Evolutionary conservation across 176 grass and related monocot genomes (phyloP).

Genomic region (Oryza officinalis): DNA sequence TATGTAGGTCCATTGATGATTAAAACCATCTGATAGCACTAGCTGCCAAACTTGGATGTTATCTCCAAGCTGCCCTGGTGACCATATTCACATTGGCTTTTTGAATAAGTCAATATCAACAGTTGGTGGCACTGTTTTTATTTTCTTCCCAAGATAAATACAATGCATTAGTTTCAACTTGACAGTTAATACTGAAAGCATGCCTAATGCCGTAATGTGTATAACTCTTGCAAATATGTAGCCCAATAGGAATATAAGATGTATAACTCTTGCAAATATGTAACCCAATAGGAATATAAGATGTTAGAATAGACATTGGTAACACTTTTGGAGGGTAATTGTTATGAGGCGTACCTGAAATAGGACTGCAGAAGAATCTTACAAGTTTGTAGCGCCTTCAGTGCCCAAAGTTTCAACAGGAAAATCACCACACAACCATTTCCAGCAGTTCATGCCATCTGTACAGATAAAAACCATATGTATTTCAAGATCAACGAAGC

Average conservation of each 20-base stretch:
- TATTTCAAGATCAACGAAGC: constrained; percentile 4
- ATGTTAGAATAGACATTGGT: neutral
- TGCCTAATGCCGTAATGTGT: neutral
- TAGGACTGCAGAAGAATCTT: neutral
- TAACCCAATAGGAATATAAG: neutral
- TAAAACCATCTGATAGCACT: constrained; percentile 25
- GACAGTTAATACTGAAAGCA: neutral
- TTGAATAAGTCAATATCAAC: constrained; percentile 38
- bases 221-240: neutral
- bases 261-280: neutral
- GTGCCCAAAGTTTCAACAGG: neutral
- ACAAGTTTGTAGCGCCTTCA: neutral
- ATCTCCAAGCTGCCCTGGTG: constrained; percentile 31
- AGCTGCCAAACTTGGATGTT: constrained; percentile 52
- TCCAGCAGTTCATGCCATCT: neutral
- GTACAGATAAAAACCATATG: neutral
- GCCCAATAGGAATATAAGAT: neutral
- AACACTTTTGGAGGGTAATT: neutral
- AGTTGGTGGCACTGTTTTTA: constrained; percentile 24
- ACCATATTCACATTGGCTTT: constrained; percentile 27
- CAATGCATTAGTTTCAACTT: constrained; percentile 24
- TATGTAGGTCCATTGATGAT: constrained; percentile 31
- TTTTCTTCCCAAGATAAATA: constrained; percentile 34
- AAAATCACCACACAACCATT: neutral
- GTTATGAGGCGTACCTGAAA: constrained; percentile 23